A percentile compares a stretch with the other conserved stretches of the same genome.
phyloP scores from a whole-genome alignment of 495 filamentous ascomycete species.

The Usnea hakonensis region DNA sequence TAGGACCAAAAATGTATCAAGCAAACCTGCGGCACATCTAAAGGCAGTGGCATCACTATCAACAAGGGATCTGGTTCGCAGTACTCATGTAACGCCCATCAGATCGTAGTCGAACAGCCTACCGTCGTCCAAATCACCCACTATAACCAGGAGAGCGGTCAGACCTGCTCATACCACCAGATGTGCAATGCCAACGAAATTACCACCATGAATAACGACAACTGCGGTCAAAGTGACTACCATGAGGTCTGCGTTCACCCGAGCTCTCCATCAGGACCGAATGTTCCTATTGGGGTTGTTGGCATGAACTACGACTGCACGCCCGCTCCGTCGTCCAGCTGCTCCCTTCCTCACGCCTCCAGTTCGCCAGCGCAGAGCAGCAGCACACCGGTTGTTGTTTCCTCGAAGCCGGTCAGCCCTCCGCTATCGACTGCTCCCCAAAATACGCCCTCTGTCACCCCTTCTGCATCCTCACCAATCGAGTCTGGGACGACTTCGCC shows the following conservation, averaged over 20 bases:
- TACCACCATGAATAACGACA: conserved; percentile 65
- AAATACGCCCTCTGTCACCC: neutral
- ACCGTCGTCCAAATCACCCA: conserved; percentile 76
- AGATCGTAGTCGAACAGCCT: conserved; percentile 64
- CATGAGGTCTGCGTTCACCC: conserved; percentile 67
- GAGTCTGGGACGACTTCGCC: neutral
- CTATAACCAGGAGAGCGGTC: conserved; percentile 70
- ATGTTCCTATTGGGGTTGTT: conserved; percentile 52
- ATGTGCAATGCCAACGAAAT: conserved; percentile 57
- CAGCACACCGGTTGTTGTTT: neutral
- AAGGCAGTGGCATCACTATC: conserved; percentile 40
- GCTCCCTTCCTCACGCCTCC: conserved; percentile 18
- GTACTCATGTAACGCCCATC: conserved; percentile 33
- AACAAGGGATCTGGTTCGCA: conserved; percentile 66
- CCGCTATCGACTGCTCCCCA: conserved; percentile 23
- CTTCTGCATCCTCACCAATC: neutral
- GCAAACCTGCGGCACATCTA: conserved; percentile 18
- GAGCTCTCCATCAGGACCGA: conserved; percentile 38
- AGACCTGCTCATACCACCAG: conserved; percentile 65
- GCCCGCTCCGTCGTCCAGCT: conserved; percentile 39
- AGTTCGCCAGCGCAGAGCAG: neutral
- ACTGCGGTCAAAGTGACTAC: conserved; percentile 82
- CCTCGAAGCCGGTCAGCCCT: conserved; percentile 21
- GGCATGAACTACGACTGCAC: conserved; percentile 75
- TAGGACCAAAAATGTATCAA: conserved; percentile 41